Conservation (phyloP, 78 protist species). For the Emiliania huxleyi region DNA sequence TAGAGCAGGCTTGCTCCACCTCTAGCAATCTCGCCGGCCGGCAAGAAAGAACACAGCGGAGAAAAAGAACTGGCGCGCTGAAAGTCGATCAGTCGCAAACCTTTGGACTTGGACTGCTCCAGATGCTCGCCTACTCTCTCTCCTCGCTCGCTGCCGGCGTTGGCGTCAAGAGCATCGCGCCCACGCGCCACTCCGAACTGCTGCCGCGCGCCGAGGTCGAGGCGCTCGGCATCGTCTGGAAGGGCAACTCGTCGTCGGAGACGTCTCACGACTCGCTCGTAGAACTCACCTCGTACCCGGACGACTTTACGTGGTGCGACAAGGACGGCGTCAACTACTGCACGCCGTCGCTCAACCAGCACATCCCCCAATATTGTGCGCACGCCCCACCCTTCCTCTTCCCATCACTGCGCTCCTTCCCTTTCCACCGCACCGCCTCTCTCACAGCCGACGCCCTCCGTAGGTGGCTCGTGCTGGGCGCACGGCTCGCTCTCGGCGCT, state of each 20-base stretch:
- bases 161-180: too few relatives aligned
- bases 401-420: too few relatives aligned
- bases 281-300: neutral
- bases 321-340: conserved; percentile 64
- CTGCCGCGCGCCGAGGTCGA: neutral
- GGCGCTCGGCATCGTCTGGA: neutral
- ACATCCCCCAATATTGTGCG: conserved; percentile 61
- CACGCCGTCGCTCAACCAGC: conserved; percentile 73
- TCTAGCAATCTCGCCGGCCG: too few relatives aligned
- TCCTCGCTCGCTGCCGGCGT: neutral
- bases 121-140: too few relatives aligned
- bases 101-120: too few relatives aligned
- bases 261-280: neutral
- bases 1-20: too few relatives aligned
- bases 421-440: too few relatives aligned
- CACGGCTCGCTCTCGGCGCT: conserved; percentile 69
- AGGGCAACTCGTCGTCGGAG: neutral
- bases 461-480: conserved; percentile 73
- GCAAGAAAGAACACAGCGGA: too few relatives aligned
- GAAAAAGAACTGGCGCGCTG: too few relatives aligned
- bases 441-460: neutral
- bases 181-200: neutral
- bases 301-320: conserved; percentile 39
- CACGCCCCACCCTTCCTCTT: too few relatives aligned
- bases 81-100: too few relatives aligned